A percentile compares a stretch with the other conserved stretches of the same genome.
These are phyloP conservation scores for Vickermania spadyakhi DNA, from an alignment of 208 protist genomes.

Conservation along the genomic window DNA sequence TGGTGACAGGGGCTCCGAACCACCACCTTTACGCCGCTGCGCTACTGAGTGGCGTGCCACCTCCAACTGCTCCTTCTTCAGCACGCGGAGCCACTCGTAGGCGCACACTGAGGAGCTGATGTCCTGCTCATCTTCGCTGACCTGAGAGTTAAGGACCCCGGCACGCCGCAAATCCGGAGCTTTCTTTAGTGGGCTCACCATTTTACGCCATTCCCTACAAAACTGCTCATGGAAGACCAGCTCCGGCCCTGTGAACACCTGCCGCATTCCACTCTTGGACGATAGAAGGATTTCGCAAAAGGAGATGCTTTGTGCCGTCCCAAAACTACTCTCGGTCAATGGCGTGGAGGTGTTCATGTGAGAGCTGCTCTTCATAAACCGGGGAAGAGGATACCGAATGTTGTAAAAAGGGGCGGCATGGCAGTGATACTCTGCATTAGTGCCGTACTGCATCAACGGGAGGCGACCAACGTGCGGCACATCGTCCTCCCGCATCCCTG, in stretches of 20 bases:
- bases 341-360: background rate
- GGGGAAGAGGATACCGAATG: conserved; percentile 10
- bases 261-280: background rate
- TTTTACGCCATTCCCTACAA: conserved; percentile 15
- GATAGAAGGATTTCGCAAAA: conserved; percentile 8
- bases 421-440: conserved; percentile 19
- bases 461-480: conserved; percentile 4
- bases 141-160: background rate
- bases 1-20: background rate
- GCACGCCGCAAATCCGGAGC: conserved; percentile 6
- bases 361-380: conserved; percentile 9
- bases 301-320: background rate
- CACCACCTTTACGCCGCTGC: background rate
- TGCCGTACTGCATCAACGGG: conserved; percentile 14
- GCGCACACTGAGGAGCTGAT: conserved; percentile 14
- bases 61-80: conserved; percentile 19
- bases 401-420: conserved; percentile 20
- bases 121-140: background rate
- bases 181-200: conserved; percentile 7
- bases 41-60: no score
- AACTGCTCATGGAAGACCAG: conserved; percentile 6
- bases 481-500: background rate
- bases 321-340: no score
- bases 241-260: conserved; percentile 3
- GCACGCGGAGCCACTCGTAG: conserved; percentile 17